phyloP scores from a whole-genome alignment of 345 rosid genomes.

The Raphanus sativus region DNA sequence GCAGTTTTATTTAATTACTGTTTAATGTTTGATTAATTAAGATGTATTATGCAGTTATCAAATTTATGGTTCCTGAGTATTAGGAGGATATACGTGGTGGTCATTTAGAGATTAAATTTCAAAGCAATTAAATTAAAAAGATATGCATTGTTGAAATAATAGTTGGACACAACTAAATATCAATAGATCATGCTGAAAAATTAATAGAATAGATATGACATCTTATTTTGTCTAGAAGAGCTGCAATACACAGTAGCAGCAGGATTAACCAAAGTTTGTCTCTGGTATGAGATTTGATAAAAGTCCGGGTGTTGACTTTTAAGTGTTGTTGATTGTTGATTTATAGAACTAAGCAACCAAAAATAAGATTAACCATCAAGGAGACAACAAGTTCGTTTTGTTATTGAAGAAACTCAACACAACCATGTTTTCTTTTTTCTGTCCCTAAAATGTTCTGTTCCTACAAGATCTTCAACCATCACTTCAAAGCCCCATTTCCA shows the following conservation, averaged over 20 bases:
- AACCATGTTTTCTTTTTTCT: conserved; percentile 10
- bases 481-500: conserved; percentile 28
- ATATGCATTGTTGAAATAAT: too few relatives aligned
- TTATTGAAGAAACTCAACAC: conserved; percentile 28
- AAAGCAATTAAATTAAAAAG: too few relatives aligned
- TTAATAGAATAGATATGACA: too few relatives aligned
- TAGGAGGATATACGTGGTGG: too few relatives aligned
- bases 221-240: not conserved
- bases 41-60: too few relatives aligned
- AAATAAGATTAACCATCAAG: not conserved
- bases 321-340: not conserved
- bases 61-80: too few relatives aligned
- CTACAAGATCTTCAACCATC: conserved; percentile 23
- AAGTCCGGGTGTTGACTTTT: not conserved
- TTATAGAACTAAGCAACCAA: not conserved
- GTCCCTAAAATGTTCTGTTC: conserved; percentile 16
- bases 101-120: too few relatives aligned
- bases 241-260: not conserved
- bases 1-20: too few relatives aligned
- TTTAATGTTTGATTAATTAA: too few relatives aligned
- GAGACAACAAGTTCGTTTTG: conserved; percentile 9
- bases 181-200: too few relatives aligned
- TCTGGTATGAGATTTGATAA: not conserved
- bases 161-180: too few relatives aligned
- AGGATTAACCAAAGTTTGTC: not conserved